Conservation (phyloP, 2,329 filamentous ascomycete species). For the Paramyrothecium roridum region DNA sequence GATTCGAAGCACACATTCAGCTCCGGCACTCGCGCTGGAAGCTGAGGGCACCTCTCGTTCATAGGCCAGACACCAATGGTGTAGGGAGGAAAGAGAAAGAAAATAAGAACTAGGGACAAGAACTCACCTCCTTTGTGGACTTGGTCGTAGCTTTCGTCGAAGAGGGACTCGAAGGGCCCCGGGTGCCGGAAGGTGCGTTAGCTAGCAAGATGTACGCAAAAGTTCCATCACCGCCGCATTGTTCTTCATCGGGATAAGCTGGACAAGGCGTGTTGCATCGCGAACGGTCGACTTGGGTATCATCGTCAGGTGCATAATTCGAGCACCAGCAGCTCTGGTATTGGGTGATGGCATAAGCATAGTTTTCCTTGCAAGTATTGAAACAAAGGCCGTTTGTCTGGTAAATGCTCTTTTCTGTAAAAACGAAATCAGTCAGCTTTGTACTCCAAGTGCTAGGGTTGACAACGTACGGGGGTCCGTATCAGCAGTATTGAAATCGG, state of each 20-base stretch:
- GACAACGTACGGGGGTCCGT: conserved; percentile 4
- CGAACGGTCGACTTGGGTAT: conserved; percentile 31
- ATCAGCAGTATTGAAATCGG: conserved; percentile 32
- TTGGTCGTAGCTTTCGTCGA: background rate
- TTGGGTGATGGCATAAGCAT: conserved; percentile 68
- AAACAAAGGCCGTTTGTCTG: conserved; percentile 71
- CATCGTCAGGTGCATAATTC: conserved; percentile 57
- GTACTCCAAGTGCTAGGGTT: background rate
- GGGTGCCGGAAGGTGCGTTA: conserved; percentile 55
- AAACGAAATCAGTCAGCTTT: background rate
- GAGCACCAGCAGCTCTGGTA: conserved; percentile 71
- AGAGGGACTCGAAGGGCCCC: conserved; percentile 10
- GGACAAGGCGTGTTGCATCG: conserved; percentile 61
- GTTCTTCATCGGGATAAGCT: conserved; percentile 66
- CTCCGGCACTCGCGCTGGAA: background rate
- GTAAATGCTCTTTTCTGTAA: conserved; percentile 49
- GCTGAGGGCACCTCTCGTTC: background rate
- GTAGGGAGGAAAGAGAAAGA: background rate
- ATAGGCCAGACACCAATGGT: background rate
- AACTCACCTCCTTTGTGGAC: background rate
- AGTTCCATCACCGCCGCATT: conserved; percentile 59
- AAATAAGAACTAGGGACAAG: background rate
- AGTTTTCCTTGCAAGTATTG: conserved; percentile 52
- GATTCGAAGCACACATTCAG: background rate
- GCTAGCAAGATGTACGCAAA: conserved; percentile 64